These are phyloP conservation scores for Kodamaea kaohsiungensis DNA, from an alignment of 805 yeast species.

Conservation along the genomic window DNA sequence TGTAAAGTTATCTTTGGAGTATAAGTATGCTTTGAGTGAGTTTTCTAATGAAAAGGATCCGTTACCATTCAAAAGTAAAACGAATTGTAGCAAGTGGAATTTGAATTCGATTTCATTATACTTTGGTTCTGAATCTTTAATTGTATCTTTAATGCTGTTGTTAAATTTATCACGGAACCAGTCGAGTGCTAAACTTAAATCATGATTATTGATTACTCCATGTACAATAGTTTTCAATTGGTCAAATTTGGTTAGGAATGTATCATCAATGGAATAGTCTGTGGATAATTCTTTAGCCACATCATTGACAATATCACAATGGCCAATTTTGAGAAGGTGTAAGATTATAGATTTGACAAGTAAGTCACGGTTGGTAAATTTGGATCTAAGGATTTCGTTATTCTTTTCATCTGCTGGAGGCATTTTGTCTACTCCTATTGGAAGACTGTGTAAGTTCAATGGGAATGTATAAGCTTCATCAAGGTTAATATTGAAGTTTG, in stretches of 20 bases:
- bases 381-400: neutral
- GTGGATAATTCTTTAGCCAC: conserved; percentile 23
- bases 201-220: conserved; percentile 32
- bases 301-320: conserved; percentile 35
- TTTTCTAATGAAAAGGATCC: conserved; percentile 19
- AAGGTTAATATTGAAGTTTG: conserved; percentile 30
- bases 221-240: conserved; percentile 34
- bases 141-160: neutral
- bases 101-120: conserved; percentile 36
- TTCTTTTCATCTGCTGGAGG: neutral
- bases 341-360: conserved; percentile 38
- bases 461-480: conserved; percentile 46
- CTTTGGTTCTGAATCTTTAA: conserved; percentile 1
- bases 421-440: neutral
- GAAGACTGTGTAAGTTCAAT: conserved; percentile 15
- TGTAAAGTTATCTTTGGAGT: conserved; percentile 39
- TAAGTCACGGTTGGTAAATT: conserved; percentile 27
- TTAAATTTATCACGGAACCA: conserved; percentile 32
- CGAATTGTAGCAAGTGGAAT: conserved; percentile 41
- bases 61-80: conserved; percentile 28
- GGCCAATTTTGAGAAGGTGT: conserved; percentile 43
- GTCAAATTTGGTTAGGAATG: conserved; percentile 27
- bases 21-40: conserved; percentile 36
- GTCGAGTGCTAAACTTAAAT: conserved; percentile 28
- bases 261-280: conserved; percentile 21